Evolutionary conservation across 805 yeast species (phyloP), one percentile per base, ranked within the genome.

Genomic region (Geotrichum ghanense): DNA sequence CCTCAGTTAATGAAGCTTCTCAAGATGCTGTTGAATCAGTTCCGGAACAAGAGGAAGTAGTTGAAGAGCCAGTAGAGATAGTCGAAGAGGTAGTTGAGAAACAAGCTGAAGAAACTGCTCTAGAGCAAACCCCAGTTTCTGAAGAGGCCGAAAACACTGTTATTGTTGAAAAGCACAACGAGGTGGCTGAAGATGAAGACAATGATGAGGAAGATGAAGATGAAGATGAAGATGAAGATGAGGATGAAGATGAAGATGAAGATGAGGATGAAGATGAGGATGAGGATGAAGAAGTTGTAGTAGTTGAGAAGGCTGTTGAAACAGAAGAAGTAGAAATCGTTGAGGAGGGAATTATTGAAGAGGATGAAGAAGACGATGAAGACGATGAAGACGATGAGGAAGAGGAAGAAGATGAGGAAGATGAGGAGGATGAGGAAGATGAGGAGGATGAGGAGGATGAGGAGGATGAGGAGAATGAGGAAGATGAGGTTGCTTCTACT

Each of bases 331-430:
- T 14, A 25, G 48, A 31, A 7, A 27, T 16, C 3, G 43, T 10
- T 14, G 21, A 22, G 5, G 34, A 22, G 35, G 48, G 17, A 43
- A 43, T 22, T n/a, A 42, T 12, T 6, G 45, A 27, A 17, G 43
- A 22, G 19, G 49, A n/a, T 22, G 45, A n/a, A 9, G 45, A 25
- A 21, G 48, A 21, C 9, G 48, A 14, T 12, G 45, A 20, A 23
- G 22, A 12, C 25, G 48, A 24, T 6, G 48, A 12, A 21, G 44
- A 19, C 16, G 44, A 22, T 5, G 44, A n/a, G 2, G 48, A 16
- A 16, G 44, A n/a, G 21, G 49, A 26, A 42, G 49, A 43, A 6
- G 51, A 42, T 3, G 47, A 21, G 19, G 48, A 40, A 7, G 47
- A 47, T 21, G 47, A 20, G 16, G 49, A 23, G 39, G 48, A 46